Conservation (phyloP, 2,329 filamentous ascomycete genomes). For the Xylaria sp. region DNA sequence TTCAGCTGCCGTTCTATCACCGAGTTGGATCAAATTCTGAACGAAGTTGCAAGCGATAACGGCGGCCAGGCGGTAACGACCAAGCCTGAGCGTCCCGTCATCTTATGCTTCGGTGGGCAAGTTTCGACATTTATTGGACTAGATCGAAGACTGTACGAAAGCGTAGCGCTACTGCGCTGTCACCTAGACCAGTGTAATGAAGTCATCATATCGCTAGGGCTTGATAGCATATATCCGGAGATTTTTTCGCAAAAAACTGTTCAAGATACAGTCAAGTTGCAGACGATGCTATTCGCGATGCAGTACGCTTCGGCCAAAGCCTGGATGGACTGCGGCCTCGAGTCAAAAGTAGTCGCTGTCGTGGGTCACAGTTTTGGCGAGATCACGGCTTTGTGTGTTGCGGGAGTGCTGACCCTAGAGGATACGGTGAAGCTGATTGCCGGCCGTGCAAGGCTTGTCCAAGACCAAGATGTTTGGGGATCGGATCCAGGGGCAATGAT, state of each 20-base stretch:
- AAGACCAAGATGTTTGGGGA: not conserved
- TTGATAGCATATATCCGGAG: too few species aligned
- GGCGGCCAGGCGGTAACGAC: too few species aligned
- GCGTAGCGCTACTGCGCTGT: not conserved
- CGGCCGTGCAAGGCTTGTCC: not conserved
- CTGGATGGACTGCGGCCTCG: not conserved
- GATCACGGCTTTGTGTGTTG: not conserved
- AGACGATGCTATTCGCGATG: not conserved
- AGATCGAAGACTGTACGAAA: conserved; percentile 47
- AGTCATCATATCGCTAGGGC: too few species aligned
- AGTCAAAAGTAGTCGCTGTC: not conserved
- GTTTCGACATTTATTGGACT: conserved; percentile 46
- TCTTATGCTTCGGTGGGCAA: conserved; percentile 54
- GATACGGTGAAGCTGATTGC: not conserved
- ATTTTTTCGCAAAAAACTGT: too few species aligned
- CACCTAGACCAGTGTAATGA: too few species aligned
- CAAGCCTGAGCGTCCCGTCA: conserved; percentile 25
- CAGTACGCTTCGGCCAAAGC: not conserved
- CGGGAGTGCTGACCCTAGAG: not conserved
- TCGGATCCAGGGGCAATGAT: not conserved
- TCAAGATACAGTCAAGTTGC: not conserved
- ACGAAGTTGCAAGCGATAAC: too few species aligned
- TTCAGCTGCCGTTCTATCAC: too few species aligned
- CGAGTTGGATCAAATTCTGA: too few species aligned
- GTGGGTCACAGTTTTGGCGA: not conserved